These are phyloP conservation scores for Piromyces sp. DNA, from an alignment of 192 early-diverging fungal genomes.

Conservation along the genomic window DNA sequence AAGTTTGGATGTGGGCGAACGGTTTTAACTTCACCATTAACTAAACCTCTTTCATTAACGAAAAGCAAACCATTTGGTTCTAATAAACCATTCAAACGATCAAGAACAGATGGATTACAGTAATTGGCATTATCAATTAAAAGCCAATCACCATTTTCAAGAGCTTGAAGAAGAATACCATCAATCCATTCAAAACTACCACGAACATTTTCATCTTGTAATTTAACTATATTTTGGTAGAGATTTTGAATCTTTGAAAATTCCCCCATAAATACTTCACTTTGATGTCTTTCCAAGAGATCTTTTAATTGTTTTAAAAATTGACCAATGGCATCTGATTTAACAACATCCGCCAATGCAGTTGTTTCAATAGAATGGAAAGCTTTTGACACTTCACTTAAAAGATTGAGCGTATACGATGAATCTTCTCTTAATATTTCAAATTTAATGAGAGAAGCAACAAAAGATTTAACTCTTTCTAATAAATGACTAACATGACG, in stretches of 20 bases:
- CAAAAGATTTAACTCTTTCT: neutral
- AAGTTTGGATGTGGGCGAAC: slow-evolving; percentile 76
- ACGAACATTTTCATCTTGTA: slow-evolving; percentile 1
- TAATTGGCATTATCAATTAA: slow-evolving; percentile 90
- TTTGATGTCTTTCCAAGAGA: neutral
- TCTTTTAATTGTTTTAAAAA: neutral
- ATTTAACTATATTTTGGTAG: neutral
- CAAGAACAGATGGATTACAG: slow-evolving; percentile 83
- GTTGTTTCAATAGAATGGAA: neutral
- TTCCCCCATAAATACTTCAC: neutral
- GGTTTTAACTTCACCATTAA: slow-evolving; percentile 57
- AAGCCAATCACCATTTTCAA: slow-evolving; percentile 83
- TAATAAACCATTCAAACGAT: slow-evolving; percentile 83
- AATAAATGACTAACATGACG: slow-evolving; percentile 22
- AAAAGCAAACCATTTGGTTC: slow-evolving; percentile 74
- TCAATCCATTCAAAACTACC: slow-evolving; percentile 90
- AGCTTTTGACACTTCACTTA: neutral
- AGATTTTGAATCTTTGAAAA: neutral
- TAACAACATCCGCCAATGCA: neutral
- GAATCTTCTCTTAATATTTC: neutral
- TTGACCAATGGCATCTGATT: neutral
- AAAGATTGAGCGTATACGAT: neutral
- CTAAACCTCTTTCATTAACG: slow-evolving; percentile 77
- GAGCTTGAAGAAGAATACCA: slow-evolving; percentile 71
- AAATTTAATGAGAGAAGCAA: neutral